These are phyloP conservation scores for Irpex sp. DNA, from an alignment of 1,284 basidiomycete genomes.

Conservation along the genomic window DNA sequence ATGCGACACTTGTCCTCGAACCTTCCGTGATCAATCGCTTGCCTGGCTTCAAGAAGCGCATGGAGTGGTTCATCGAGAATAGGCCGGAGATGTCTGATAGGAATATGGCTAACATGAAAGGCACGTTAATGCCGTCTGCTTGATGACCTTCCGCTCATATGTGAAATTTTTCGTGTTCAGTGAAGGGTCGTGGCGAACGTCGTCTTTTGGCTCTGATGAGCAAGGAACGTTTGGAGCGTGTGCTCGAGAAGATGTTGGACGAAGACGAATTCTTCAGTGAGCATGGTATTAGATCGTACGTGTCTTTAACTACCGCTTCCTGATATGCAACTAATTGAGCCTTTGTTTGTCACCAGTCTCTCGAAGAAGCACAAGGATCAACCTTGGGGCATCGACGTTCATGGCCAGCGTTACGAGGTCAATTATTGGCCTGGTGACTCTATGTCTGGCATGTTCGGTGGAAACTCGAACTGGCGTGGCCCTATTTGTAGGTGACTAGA, in stretches of 20 bases:
- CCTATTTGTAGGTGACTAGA: slow-evolving; percentile 59
- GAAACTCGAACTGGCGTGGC: slow-evolving; percentile 96
- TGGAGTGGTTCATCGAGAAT: slow-evolving; percentile 98
- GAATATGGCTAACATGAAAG: slow-evolving; percentile 97
- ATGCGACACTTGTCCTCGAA: slow-evolving; percentile 92
- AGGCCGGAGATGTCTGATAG: slow-evolving; percentile 81
- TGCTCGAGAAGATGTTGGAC: slow-evolving; percentile 95
- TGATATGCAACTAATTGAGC: slow-evolving; percentile 1
- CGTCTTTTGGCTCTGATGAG: slow-evolving; percentile 86
- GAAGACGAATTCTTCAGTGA: slow-evolving; percentile 95
- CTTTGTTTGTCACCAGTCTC: slow-evolving; percentile 43
- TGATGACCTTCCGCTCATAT: neutral
- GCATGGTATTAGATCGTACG: slow-evolving; percentile 91
- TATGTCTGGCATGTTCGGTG: slow-evolving; percentile 96
- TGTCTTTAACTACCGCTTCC: slow-evolving; percentile 16
- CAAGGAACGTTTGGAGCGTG: slow-evolving; percentile 85
- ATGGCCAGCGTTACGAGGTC: slow-evolving; percentile 89
- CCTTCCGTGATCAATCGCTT: slow-evolving; percentile 86
- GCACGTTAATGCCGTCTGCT: slow-evolving; percentile 34
- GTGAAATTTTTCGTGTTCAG: slow-evolving; percentile 33
- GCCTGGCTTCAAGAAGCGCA: slow-evolving; percentile 96
- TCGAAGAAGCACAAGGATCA: slow-evolving; percentile 89
- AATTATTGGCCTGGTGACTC: slow-evolving; percentile 99
- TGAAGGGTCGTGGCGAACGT: slow-evolving; percentile 81
- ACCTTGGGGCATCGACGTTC: slow-evolving; percentile 93